These are phyloP conservation scores for Conidiobolus incongruus DNA, from an alignment of 371 early-diverging fungal species.

Conservation along the genomic window DNA sequence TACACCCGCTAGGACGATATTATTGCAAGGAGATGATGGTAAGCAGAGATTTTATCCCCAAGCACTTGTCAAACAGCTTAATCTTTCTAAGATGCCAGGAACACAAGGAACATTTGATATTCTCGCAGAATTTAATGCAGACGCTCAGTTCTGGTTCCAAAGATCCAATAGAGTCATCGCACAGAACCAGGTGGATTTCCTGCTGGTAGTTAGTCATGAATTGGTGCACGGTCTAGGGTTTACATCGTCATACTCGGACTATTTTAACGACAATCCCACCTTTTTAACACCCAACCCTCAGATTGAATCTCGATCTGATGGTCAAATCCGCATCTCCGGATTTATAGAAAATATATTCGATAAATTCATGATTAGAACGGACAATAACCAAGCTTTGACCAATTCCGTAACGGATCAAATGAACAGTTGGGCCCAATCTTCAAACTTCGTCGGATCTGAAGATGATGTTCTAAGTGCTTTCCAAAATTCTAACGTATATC, in stretches of 20 bases:
- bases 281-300: slow-evolving; percentile 7
- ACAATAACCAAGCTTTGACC: too few relatives aligned
- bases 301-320: neutral
- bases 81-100: slow-evolving; percentile 3
- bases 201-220: slow-evolving; percentile 26
- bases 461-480: slow-evolving; percentile 1
- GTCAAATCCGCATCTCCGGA: too few relatives aligned
- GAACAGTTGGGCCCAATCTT: too few relatives aligned
- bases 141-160: slow-evolving; percentile 5
- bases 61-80: slow-evolving; percentile 31
- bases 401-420: too few relatives aligned
- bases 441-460: neutral
- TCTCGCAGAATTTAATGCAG: slow-evolving; percentile 8
- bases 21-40: slow-evolving; percentile 19
- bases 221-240: slow-evolving; percentile 36
- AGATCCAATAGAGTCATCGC: slow-evolving; percentile 12
- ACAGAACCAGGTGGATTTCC: slow-evolving; percentile 21
- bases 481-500: slow-evolving; percentile 4
- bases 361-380: too few relatives aligned
- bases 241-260: slow-evolving; percentile 17
- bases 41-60: slow-evolving; percentile 35
- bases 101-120: neutral
- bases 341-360: too few relatives aligned
- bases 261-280: slow-evolving; percentile 2
- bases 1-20: slow-evolving; percentile 18